Conservation (phyloP, 2,329 filamentous ascomycete genomes). For the Stemphylium vesicarium region DNA sequence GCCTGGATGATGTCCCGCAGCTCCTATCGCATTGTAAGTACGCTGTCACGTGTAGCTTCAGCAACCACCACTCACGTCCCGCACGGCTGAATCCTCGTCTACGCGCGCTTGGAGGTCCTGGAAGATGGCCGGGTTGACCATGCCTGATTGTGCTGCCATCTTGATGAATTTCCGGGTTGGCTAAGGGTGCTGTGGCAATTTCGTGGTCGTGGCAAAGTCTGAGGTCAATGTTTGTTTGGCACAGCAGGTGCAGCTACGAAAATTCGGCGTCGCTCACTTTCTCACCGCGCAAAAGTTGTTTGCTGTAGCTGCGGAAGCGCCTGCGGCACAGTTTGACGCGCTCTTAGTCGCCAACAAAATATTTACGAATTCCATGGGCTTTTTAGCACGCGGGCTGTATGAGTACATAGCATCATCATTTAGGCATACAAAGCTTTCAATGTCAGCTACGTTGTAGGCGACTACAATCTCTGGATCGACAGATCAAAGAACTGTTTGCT, state of each 20-base stretch:
- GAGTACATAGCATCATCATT: no score
- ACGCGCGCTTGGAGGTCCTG: slow-evolving; percentile 86
- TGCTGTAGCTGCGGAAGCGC: neutral
- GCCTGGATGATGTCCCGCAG: slow-evolving; percentile 80
- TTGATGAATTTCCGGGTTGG: neutral
- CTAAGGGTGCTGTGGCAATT: neutral
- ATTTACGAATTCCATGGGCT: no score
- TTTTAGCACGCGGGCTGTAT: no score
- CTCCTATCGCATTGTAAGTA: slow-evolving; percentile 57
- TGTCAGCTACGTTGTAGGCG: no score
- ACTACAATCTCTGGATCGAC: no score
- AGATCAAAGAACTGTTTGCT: no score
- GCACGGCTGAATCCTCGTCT: slow-evolving; percentile 81
- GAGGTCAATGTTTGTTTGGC: slow-evolving; percentile 12
- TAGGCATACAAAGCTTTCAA: no score
- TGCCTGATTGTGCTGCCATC: slow-evolving; percentile 50
- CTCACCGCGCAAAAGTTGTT: slow-evolving; percentile 14
- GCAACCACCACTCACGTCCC: slow-evolving; percentile 63
- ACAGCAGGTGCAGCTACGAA: slow-evolving; percentile 6
- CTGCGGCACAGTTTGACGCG: neutral
- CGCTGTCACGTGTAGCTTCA: slow-evolving; percentile 33
- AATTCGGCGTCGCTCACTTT: slow-evolving; percentile 1
- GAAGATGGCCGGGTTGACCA: slow-evolving; percentile 85
- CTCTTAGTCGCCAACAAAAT: neutral
- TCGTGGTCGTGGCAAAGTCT: neutral